These are phyloP conservation scores for Mallotus japonicus DNA, from an alignment of 441 rosid species.

Conservation along the genomic window DNA sequence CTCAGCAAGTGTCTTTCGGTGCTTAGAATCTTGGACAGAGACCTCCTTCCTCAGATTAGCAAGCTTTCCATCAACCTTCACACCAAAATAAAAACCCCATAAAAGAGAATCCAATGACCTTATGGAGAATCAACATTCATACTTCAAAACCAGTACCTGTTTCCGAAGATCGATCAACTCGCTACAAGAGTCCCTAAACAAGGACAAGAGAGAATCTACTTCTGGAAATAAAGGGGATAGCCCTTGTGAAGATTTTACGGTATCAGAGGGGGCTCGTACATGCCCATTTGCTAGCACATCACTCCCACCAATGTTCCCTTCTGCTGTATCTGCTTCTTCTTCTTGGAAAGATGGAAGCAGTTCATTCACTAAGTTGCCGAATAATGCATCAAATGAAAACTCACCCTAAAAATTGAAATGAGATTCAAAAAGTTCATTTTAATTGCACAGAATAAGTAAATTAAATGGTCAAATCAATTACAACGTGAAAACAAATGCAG, in stretches of 20 bases:
- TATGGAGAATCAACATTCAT: conserved; percentile 3
- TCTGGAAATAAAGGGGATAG: conserved; percentile 84
- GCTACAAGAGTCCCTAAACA: conserved; percentile 83
- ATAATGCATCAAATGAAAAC: conserved; percentile 92
- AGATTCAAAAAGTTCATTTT: not conserved
- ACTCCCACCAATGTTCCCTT: conserved; percentile 49
- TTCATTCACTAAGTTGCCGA: conserved; percentile 85
- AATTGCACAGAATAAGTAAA: not conserved
- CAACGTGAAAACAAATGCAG: too few relatives aligned
- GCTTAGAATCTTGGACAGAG: conserved; percentile 86
- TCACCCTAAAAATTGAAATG: conserved; percentile 64
- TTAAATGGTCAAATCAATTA: not conserved
- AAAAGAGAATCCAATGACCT: not conserved
- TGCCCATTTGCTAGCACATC: conserved; percentile 77
- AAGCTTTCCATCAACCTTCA: conserved; percentile 88
- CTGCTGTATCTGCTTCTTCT: conserved; percentile 71
- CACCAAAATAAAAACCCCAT: conserved; percentile 29
- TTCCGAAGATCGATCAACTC: conserved; percentile 90
- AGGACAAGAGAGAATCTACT: conserved; percentile 78
- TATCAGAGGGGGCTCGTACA: conserved; percentile 55
- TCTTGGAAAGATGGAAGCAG: conserved; percentile 84
- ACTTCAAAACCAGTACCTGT: conserved; percentile 49
- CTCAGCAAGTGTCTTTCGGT: conserved; percentile 92
- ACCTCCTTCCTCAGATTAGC: conserved; percentile 88
- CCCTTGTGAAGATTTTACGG: conserved; percentile 50